These are phyloP conservation scores for Albatrellus ellisii DNA, from an alignment of 768 basidiomycete species.

Conservation along the genomic window DNA sequence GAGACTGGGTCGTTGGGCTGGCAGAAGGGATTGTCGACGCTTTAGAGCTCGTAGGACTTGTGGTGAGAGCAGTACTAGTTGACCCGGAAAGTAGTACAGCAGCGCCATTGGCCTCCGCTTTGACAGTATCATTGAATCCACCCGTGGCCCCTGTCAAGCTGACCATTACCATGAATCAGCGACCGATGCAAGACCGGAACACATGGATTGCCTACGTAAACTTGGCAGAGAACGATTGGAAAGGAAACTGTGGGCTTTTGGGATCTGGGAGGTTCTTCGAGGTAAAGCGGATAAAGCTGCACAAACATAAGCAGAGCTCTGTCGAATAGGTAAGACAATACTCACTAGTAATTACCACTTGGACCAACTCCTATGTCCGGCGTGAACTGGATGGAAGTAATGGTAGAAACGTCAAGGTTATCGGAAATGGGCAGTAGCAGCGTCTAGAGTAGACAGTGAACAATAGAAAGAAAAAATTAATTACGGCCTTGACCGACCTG, in stretches of 20 bases:
- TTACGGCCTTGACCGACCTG: constrained; percentile 32
- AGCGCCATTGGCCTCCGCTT: constrained; percentile 48
- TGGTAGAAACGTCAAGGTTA: constrained; percentile 38
- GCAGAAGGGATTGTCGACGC: too few relatives aligned
- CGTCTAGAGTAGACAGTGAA: constrained; percentile 26
- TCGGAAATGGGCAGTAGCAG: constrained; percentile 36
- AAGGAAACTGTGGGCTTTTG: constrained; percentile 36
- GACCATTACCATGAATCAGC: background rate
- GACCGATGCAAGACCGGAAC: background rate
- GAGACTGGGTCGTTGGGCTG: too few relatives aligned
- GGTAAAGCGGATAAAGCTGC: constrained; percentile 69
- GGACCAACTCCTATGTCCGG: constrained; percentile 41
- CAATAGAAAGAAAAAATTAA: constrained; percentile 10
- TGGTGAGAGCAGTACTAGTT: too few relatives aligned
- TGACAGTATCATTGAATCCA: constrained; percentile 40
- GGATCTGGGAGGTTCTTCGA: constrained; percentile 43
- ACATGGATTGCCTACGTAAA: constrained; percentile 46
- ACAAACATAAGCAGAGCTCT: background rate
- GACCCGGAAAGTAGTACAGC: constrained; percentile 22
- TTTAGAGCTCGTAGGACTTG: too few relatives aligned
- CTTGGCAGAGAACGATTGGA: constrained; percentile 65
- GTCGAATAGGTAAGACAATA: background rate
- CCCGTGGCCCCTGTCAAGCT: constrained; percentile 67
- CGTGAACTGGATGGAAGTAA: constrained; percentile 34
- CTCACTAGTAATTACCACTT: constrained; percentile 42